These are phyloP conservation scores for Pachysandra terminalis DNA, from an alignment of 164 flowering plant genomes.

Conservation along the genomic window DNA sequence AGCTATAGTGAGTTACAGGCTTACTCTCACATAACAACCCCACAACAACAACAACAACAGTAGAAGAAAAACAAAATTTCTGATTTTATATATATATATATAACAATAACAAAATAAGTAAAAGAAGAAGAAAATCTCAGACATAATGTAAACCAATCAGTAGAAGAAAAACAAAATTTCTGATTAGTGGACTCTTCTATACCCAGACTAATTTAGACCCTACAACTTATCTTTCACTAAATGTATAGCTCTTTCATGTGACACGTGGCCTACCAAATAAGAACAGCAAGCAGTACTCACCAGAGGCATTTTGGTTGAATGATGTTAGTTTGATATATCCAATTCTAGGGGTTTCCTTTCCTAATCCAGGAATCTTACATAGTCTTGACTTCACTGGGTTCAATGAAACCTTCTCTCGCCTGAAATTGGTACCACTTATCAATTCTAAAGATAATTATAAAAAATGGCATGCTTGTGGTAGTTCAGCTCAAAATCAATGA, in stretches of 20 bases:
- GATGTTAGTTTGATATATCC: conserved; percentile 91
- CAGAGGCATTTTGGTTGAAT: conserved; percentile 88
- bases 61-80: too few species aligned
- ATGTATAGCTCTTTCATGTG: not conserved
- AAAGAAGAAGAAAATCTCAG: too few species aligned
- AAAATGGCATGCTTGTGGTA: not conserved
- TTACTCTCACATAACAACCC: too few species aligned
- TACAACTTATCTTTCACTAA: not conserved
- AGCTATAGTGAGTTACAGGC: too few species aligned
- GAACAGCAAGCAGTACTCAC: conserved; percentile 32
- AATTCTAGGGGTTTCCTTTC: conserved; percentile 58
- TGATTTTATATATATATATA: too few species aligned
- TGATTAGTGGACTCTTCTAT: not conserved
- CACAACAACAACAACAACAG: too few species aligned
- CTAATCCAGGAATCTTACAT: conserved; percentile 60
- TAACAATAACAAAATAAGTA: too few species aligned
- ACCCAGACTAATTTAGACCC: not conserved
- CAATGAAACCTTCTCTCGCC: conserved; percentile 80
- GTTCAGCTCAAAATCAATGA: conserved; percentile 1
- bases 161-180: not conserved
- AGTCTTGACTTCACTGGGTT: conserved; percentile 88
- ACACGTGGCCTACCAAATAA: conserved; percentile 12
- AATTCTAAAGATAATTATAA: not conserved
- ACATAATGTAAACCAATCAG: not conserved
- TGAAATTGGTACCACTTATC: conserved; percentile 26